Conservation (phyloP, 768 basidiomycete species). For the Termitomyces sp. region DNA sequence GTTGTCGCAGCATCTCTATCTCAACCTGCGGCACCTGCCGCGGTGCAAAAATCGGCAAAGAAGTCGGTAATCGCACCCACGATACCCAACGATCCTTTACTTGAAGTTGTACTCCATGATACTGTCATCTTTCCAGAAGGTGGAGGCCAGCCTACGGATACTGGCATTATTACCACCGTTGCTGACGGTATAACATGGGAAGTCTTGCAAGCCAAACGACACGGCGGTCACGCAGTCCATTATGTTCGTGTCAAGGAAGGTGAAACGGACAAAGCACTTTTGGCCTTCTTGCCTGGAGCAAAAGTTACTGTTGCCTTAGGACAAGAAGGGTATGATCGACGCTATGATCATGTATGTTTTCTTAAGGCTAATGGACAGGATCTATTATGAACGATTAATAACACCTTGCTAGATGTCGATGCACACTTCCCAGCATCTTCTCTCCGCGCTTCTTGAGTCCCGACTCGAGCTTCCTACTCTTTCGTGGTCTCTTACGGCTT, state of each 20-base stretch:
- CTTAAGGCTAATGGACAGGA: not conserved
- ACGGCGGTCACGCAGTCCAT: slow-evolving; percentile 72
- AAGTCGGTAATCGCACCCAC: slow-evolving; percentile 48
- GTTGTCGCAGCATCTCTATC: slow-evolving; percentile 47
- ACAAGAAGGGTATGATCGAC: slow-evolving; percentile 52
- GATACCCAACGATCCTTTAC: slow-evolving; percentile 38
- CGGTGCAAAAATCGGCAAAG: slow-evolving; percentile 44
- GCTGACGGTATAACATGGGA: slow-evolving; percentile 43
- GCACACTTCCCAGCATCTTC: slow-evolving; percentile 81
- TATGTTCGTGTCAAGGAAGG: slow-evolving; percentile 45
- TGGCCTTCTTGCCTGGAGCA: slow-evolving; percentile 45
- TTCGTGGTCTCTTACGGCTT: slow-evolving; percentile 73
- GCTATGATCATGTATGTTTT: slow-evolving; percentile 66
- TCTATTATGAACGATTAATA: not conserved
- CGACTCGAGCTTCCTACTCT: slow-evolving; percentile 61
- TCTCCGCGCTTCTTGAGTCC: slow-evolving; percentile 74
- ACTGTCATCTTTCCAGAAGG: slow-evolving; percentile 82
- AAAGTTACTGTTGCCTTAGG: slow-evolving; percentile 50
- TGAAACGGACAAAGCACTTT: slow-evolving; percentile 34
- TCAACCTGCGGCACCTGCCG: slow-evolving; percentile 31
- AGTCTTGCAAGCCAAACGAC: slow-evolving; percentile 61
- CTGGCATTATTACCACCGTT: slow-evolving; percentile 47
- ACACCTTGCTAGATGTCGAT: slow-evolving; percentile 57
- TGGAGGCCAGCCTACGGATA: slow-evolving; percentile 76
- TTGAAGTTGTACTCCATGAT: slow-evolving; percentile 69